Evolutionary conservation across 352 stramenopile species (phyloP), one percentile per base, ranked within the genome.

Genomic region (Phytophthora sp.): DNA sequence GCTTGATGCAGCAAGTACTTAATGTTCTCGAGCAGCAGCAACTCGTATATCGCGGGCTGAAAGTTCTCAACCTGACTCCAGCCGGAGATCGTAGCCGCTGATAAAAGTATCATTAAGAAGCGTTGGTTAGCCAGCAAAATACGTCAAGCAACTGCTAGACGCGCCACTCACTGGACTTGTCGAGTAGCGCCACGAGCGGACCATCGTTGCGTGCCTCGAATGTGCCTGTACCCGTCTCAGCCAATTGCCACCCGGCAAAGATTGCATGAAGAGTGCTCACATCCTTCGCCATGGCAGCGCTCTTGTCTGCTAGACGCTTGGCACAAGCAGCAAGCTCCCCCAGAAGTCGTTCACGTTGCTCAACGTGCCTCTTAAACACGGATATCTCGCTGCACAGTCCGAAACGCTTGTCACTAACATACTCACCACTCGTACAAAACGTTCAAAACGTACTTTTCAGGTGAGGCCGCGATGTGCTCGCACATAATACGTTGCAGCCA

Each of bases 281-380:
- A 39, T 92, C 81, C 38, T 88, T 91, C 3, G 71, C 70, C 46
- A 81, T 74, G 12, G 76, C 73, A 12, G 68, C 65, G 24, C 72
- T 84, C 26, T 82, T 87, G 43, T 92, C 84, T 4, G 71, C 74
- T 20, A 92, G 68, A 18, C 81, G 77, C 74, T 92, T 92, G 20
- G 75, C 69, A 54, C 70, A 84, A 2, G 62, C 59, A 6, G 61
- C 52, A n/a, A 92, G 54, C 44, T 88, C 81, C 2, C 53, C 35
- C 11, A 88, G 54, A 24, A 82, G 52, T 34, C 75, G 65, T 41
- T 89, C 84, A 30, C 84, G 69, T 27, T 80, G 71, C 23, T 92
- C 81, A 3, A 89, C 67, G n/a, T 89, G 66, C 17, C 66, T 69
- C 59, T 84, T 84, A 57, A 91, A 88, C 11, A 58, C 50, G 4